phyloP scores from a whole-genome alignment of 805 yeast species.

The Cephaloascus albidus region DNA sequence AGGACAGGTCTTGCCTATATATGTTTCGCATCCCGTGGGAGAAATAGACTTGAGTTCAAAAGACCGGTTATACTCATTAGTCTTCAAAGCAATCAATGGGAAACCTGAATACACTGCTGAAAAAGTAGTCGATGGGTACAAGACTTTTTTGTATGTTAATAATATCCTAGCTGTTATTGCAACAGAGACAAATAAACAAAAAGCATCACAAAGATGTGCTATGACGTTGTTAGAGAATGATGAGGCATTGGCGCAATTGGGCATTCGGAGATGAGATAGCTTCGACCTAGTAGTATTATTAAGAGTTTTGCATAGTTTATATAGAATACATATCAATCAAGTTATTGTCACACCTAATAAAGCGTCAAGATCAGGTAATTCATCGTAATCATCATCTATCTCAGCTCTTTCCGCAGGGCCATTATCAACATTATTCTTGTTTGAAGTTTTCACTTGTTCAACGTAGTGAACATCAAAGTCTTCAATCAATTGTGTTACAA shows the following conservation, averaged over 20 bases:
- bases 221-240: constrained; percentile 14
- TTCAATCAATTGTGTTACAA: constrained; percentile 8
- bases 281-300: too few species aligned
- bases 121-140: background rate
- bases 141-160: background rate
- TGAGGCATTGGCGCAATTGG: background rate
- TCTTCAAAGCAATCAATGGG: background rate
- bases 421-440: background rate
- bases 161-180: constrained; percentile 6
- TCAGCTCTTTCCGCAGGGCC: background rate
- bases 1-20: too few species aligned
- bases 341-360: background rate
- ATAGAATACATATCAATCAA: too few species aligned
- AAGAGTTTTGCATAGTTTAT: too few species aligned
- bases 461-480: constrained; percentile 13
- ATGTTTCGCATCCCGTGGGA: too few species aligned
- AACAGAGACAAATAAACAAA: constrained; percentile 21
- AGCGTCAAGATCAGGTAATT: background rate
- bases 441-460: background rate
- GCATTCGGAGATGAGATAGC: too few species aligned
- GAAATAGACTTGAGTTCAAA: background rate
- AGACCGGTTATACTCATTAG: background rate
- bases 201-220: constrained; percentile 29
- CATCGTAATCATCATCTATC: background rate
- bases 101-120: background rate